Conservation (phyloP, 23 red algal genomes). For the Gracilaria gracilis region DNA sequence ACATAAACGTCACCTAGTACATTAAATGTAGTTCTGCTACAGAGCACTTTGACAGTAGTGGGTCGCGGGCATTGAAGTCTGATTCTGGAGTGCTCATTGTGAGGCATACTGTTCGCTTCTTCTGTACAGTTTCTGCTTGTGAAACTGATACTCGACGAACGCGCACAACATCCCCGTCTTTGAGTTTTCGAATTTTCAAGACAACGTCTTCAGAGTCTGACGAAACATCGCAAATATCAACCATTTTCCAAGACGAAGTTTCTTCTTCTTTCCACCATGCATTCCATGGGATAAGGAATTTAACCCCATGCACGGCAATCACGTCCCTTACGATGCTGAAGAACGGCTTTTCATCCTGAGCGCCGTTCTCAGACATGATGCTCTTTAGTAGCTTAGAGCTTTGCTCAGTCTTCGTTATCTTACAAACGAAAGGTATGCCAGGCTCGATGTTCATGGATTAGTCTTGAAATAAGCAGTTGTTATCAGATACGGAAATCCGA, state of each 20-base stretch:
- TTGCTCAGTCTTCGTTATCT: slow-evolving; percentile 13
- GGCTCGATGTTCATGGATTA: background rate
- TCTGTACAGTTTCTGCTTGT: background rate
- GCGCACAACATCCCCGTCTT: slow-evolving; percentile 56
- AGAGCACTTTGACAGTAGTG: slow-evolving; percentile 11
- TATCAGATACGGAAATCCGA: slow-evolving; percentile 30
- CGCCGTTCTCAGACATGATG: slow-evolving; percentile 61
- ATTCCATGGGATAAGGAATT: slow-evolving; percentile 61
- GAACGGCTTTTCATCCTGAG: background rate
- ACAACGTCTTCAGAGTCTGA: slow-evolving; percentile 56
- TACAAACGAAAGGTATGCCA: slow-evolving; percentile 44
- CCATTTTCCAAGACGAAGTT: slow-evolving; percentile 44
- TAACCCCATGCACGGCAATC: slow-evolving; percentile 41
- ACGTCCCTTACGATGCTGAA: slow-evolving; percentile 37
- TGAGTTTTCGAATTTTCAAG: background rate
- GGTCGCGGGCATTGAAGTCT: background rate
- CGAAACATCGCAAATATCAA: slow-evolving; percentile 64
- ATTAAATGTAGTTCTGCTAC: background rate
- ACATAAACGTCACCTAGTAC: too few species aligned
- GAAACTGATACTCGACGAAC: background rate
- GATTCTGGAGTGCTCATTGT: slow-evolving; percentile 21
- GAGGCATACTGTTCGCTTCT: background rate
- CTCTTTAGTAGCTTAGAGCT: slow-evolving; percentile 9
- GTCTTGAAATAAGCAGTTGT: slow-evolving; percentile 36
- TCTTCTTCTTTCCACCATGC: slow-evolving; percentile 22